A percentile compares a stretch with the other conserved stretches of the same genome.
Conservation (phyloP, 1,284 basidiomycete genomes). For the Ustilago bromivora region DNA sequence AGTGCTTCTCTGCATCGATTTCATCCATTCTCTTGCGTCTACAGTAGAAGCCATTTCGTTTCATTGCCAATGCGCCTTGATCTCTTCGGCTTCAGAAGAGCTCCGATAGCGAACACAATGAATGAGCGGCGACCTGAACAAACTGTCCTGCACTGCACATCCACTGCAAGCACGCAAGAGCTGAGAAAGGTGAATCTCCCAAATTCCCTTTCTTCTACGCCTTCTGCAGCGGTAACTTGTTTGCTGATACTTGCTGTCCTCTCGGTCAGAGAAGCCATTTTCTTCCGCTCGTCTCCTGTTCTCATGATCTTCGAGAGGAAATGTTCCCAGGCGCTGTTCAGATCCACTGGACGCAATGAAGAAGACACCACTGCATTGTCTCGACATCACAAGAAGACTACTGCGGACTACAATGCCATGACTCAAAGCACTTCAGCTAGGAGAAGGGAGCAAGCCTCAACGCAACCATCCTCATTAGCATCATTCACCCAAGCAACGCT, state of each 20-base stretch:
- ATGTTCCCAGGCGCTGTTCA: no score
- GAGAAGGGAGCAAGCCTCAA: no score
- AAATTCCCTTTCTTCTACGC: neutral
- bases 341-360: no score
- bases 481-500: no score
- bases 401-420: no score
- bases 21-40: neutral
- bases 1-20: neutral
- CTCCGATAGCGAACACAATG: neutral
- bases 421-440: no score
- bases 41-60: neutral
- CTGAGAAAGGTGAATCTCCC: neutral
- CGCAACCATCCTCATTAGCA: no score
- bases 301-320: no score
- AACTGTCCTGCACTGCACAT: neutral
- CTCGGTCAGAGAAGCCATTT: constrained; percentile 1
- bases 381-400: no score
- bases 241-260: constrained; percentile 3
- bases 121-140: neutral
- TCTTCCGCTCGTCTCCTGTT: constrained; percentile 7
- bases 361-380: no score
- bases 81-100: neutral
- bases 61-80: neutral
- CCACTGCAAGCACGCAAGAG: constrained; percentile 4
- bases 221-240: neutral